Evolutionary conservation across 106 monocot genomes (phyloP), one percentile per base, ranked within the genome.

Genomic region (Platanthera zijinensis): DNA sequence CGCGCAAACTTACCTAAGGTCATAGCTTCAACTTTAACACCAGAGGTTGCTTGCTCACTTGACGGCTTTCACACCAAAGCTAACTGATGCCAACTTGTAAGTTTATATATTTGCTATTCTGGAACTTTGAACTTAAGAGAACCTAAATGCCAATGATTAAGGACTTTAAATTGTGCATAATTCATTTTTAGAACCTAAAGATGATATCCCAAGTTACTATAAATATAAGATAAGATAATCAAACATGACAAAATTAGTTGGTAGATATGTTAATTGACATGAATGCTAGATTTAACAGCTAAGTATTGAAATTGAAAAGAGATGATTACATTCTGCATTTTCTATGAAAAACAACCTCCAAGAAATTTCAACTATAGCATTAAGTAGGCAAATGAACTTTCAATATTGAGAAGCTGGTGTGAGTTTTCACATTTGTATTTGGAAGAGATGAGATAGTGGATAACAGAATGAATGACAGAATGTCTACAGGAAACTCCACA

Each of bases 81-180:
- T 61, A 99, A 94, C 11, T 94, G 89, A 81, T 99, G 94, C 97
- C 97, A 99, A 79, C 97, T 88, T 49, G 91, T 92, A 79, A 89
- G 78, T 80, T 94, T 94, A 70, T 82, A 89, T 83, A 99, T 99
- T 76, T 87, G 86, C 78, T 99, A 94, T 77, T 91, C 90, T 14
- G 89, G 84, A 78, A 99, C 80, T 45, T 87, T 85, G 72, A 99
- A 94, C 80, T 94, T 48, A 99, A 48, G 13, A 99, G 89, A 76
- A 99, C 88, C 97, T 99, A 78, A 69, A 74, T 8, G 48, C 21
- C 30, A 76, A 50, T 61, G n/a, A 69, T 50, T 1, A 51, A 69
- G n/a, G 39, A 32, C 22, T 39, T 45, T 32, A 72, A 47, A 18
- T 72, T 45, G 21, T 48, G 2, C 48, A 47, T 70, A 17, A 70